A percentile compares a stretch with the other conserved stretches of the same genome.
Evolutionary conservation across 1,139 yeast genomes (phyloP).

Genomic region (Blastobotrys arbuscula): DNA sequence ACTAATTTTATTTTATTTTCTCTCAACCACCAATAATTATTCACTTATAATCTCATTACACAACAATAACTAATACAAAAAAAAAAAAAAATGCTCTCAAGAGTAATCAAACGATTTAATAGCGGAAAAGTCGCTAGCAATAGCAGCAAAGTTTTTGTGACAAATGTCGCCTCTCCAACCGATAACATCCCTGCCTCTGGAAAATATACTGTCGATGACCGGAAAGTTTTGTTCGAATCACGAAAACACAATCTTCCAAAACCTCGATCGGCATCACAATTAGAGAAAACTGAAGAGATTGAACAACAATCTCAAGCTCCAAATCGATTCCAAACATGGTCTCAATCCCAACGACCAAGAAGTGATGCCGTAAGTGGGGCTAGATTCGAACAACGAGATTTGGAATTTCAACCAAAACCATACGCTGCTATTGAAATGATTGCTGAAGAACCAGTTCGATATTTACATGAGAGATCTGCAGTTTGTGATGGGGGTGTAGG

Average conservation of each 20-base stretch:
- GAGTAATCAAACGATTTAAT: neutral
- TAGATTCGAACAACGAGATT: constrained; percentile 67
- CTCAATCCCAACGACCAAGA: constrained; percentile 61
- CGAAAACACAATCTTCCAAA: constrained; percentile 3
- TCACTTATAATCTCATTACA: neutral
- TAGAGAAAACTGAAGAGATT: neutral
- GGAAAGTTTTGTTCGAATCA: neutral
- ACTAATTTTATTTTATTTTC: neutral
- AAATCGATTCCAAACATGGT: constrained; percentile 66
- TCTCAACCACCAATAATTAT: neutral
- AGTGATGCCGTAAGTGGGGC: constrained; percentile 56
- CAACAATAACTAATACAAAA: neutral
- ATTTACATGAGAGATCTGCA: constrained; percentile 58
- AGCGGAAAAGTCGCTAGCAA: neutral
- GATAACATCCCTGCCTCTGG: too few species aligned
- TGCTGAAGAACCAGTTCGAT: constrained; percentile 66
- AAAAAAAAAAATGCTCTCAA: neutral
- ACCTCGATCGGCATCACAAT: constrained; percentile 7
- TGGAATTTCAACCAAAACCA: constrained; percentile 66
- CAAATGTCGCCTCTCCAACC: too few species aligned
- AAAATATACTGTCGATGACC: neutral
- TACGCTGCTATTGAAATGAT: constrained; percentile 82
- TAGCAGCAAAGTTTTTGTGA: too few species aligned
- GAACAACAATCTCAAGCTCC: constrained; percentile 55
- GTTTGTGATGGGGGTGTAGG: constrained; percentile 84